A percentile compares a stretch with the other conserved stretches of the same genome.
Evolutionary conservation across 1,284 basidiomycete species (phyloP).

Genomic region (Heterobasidion irregulare): DNA sequence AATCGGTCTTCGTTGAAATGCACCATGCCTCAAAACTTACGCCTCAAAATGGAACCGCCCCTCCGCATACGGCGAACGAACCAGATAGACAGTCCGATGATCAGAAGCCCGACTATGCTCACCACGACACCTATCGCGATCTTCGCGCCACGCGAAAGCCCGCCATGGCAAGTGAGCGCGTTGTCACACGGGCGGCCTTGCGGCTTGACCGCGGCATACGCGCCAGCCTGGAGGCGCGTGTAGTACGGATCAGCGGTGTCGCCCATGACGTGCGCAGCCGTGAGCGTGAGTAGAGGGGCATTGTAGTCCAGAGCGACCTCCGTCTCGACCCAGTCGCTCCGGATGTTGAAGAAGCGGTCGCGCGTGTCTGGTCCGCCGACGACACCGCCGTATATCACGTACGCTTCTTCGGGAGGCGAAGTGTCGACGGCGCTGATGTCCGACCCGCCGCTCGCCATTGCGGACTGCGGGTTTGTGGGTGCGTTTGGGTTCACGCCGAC

Average conservation of each 20-base stretch:
- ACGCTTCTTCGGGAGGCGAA: conserved; percentile 58
- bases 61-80: too few relatives aligned
- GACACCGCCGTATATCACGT: conserved; percentile 81
- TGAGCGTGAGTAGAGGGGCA: conserved; percentile 77
- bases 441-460: conserved; percentile 77
- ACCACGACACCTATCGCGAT: conserved; percentile 70
- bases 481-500: conserved; percentile 88
- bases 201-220: conserved; percentile 56
- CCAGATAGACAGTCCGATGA: conserved; percentile 33
- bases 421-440: conserved; percentile 65
- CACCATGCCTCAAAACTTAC: too few relatives aligned
- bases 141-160: conserved; percentile 40
- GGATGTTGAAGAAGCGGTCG: conserved; percentile 78
- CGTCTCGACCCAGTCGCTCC: conserved; percentile 75
- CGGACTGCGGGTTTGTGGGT: conserved; percentile 83
- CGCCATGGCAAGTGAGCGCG: conserved; percentile 47
- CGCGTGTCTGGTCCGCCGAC: conserved; percentile 78
- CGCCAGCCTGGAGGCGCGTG: conserved; percentile 58
- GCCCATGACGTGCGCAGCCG: conserved; percentile 64
- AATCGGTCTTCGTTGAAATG: too few relatives aligned
- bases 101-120: conserved; percentile 48
- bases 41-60: too few relatives aligned
- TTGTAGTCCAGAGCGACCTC: conserved; percentile 82
- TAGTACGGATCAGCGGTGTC: conserved; percentile 75
- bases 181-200: conserved; percentile 69